Evolutionary conservation across 2,329 filamentous ascomycete species (phyloP).

Genomic region (Fusarium sp.): DNA sequence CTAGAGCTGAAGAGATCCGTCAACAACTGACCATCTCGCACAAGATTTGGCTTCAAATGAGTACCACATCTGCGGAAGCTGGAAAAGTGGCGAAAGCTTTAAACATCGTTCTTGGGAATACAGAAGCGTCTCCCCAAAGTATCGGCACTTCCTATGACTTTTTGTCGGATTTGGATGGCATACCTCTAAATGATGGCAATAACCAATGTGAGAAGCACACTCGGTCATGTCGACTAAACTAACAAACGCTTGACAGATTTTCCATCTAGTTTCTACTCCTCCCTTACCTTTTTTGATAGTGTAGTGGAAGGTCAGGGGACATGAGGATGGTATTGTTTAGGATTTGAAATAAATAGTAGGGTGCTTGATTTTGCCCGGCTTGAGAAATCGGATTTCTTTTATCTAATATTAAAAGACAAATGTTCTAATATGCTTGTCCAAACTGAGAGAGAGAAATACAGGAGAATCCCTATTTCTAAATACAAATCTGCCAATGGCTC

Average conservation of each 20-base stretch:
- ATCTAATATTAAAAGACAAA: too few species aligned
- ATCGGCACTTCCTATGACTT: slow-evolving; percentile 13
- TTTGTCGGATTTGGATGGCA: slow-evolving; percentile 23
- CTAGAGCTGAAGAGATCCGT: slow-evolving; percentile 28
- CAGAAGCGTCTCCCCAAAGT: slow-evolving; percentile 13
- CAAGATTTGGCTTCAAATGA: slow-evolving; percentile 33
- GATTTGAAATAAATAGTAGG: too few species aligned
- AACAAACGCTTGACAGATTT: slow-evolving; percentile 25
- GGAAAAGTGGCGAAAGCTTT: slow-evolving; percentile 32
- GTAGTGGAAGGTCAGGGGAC: slow-evolving; percentile 29
- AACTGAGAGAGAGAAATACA: too few species aligned
- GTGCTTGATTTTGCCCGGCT: too few species aligned
- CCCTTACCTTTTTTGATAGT: slow-evolving; percentile 30
- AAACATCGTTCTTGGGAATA: slow-evolving; percentile 31
- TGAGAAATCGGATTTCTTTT: too few species aligned
- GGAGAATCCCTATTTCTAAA: too few species aligned
- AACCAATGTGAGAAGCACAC: slow-evolving; percentile 36
- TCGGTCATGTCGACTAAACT: slow-evolving; percentile 12
- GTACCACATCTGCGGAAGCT: slow-evolving; percentile 29
- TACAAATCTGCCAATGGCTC: too few species aligned
- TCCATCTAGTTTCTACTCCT: slow-evolving; percentile 28
- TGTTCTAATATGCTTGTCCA: too few species aligned
- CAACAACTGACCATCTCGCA: slow-evolving; percentile 22
- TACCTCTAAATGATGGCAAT: slow-evolving; percentile 11
- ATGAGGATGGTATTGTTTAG: background rate